Percentiles rank a stretch among this genome's conserved stretches.
Evolutionary conservation across 495 filamentous ascomycete genomes (phyloP).

Genomic region (Rostrohypoxylon terebratum): DNA sequence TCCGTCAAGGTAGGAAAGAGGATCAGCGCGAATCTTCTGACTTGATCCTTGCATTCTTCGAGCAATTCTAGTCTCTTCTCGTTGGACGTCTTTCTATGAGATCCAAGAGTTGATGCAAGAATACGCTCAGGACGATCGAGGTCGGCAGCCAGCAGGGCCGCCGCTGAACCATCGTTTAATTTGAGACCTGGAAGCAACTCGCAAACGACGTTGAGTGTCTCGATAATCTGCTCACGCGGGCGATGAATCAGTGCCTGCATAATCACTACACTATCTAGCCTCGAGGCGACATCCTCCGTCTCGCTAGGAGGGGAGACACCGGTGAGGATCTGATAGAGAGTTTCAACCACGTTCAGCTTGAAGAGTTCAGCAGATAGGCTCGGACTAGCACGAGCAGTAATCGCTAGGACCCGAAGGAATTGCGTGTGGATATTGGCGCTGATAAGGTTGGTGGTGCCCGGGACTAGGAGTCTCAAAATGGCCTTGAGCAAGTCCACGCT

Average conservation of each 20-base stretch:
- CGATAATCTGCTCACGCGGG: conserved; percentile 95
- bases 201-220: conserved; percentile 97
- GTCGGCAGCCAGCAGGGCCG: conserved; percentile 34
- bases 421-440: conserved; percentile 96
- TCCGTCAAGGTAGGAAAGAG: conserved; percentile 97
- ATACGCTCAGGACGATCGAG: conserved; percentile 50
- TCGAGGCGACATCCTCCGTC: conserved; percentile 81
- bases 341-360: conserved; percentile 98
- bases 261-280: conserved; percentile 96
- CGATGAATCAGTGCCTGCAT: conserved; percentile 99
- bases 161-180: conserved; percentile 57
- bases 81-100: conserved; percentile 71
- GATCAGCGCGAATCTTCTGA: conserved; percentile 92
- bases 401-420: conserved; percentile 90
- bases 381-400: conserved; percentile 88
- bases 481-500: conserved; percentile 86
- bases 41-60: conserved; percentile 81
- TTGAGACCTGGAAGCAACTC: conserved; percentile 85
- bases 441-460: conserved; percentile 95
- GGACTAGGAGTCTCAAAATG: conserved; percentile 88
- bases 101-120: conserved; percentile 50
- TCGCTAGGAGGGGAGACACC: conserved; percentile 91
- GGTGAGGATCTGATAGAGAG: conserved; percentile 96
- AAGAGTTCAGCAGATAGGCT: conserved; percentile 88
- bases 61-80: conserved; percentile 83